Conservation (phyloP, 1,284 basidiomycete species). For the Malassezia globosa region DNA sequence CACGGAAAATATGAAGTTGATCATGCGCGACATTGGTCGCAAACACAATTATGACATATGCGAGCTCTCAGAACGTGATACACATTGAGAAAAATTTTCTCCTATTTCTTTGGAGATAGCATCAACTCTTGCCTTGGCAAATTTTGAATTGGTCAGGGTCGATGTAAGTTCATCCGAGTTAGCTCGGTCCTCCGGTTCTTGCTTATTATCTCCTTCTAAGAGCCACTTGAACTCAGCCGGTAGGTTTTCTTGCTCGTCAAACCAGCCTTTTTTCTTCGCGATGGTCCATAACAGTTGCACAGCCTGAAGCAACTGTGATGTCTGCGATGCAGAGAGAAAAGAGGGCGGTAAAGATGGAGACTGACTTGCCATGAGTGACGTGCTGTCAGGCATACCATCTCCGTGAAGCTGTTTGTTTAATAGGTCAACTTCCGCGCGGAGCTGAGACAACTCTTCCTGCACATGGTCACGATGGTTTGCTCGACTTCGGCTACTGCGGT, state of each 20-base stretch:
- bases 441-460: slow-evolving; percentile 27
- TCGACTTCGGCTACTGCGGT: slow-evolving; percentile 32
- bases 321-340: neutral
- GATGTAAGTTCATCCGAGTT: no score
- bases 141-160: no score
- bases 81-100: no score
- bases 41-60: neutral
- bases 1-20: neutral
- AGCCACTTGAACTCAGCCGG: slow-evolving; percentile 7
- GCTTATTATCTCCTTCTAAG: slow-evolving; percentile 7
- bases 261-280: slow-evolving; percentile 12
- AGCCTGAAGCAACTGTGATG: neutral
- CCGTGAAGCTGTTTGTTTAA: slow-evolving; percentile 7
- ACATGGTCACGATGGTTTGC: slow-evolving; percentile 36
- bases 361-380: neutral
- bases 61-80: no score
- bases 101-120: no score
- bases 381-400: neutral
- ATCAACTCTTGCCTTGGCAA: no score
- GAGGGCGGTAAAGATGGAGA: neutral
- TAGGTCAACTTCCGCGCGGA: slow-evolving; percentile 22
- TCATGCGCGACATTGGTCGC: neutral
- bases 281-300: slow-evolving; percentile 10
- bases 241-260: neutral
- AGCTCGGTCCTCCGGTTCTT: no score